Conservation (phyloP, 2,329 filamentous ascomycete genomes). For the Microsporum ferrugineum region DNA sequence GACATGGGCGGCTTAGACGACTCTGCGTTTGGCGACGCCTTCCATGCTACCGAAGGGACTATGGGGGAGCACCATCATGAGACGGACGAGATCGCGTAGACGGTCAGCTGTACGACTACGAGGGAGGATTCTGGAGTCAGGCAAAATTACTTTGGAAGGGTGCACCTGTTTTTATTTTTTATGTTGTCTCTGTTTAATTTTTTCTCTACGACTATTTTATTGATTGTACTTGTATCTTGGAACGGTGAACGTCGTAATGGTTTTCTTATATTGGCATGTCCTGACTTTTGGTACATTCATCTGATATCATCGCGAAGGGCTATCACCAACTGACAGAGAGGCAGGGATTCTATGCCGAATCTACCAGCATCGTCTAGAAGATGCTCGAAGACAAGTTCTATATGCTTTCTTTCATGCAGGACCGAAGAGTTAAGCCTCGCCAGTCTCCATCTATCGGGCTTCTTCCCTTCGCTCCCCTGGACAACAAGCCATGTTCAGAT, state of each 20-base stretch:
- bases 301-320: background rate
- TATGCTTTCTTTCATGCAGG: background rate
- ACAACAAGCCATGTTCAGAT: background rate
- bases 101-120: background rate
- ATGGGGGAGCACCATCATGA: slow-evolving; percentile 27
- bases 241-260: background rate
- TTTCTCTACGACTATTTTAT: background rate
- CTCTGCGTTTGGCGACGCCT: slow-evolving; percentile 73
- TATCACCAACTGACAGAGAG: background rate
- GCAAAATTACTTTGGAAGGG: background rate
- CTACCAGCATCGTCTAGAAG: background rate
- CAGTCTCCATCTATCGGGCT: background rate
- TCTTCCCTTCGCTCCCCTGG: background rate
- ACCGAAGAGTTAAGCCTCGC: background rate
- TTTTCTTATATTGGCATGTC: background rate
- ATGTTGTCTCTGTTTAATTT: background rate
- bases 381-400: background rate
- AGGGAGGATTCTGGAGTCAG: background rate
- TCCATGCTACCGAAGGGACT: slow-evolving; percentile 49
- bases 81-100: slow-evolving; percentile 30
- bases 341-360: background rate
- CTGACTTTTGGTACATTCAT: background rate
- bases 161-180: background rate
- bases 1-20: slow-evolving; percentile 58
- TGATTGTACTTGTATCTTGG: background rate